A percentile compares a stretch with the other conserved stretches of the same genome.
Conservation (phyloP, 1,284 basidiomycete genomes). For the Ganoderma lucidum region DNA sequence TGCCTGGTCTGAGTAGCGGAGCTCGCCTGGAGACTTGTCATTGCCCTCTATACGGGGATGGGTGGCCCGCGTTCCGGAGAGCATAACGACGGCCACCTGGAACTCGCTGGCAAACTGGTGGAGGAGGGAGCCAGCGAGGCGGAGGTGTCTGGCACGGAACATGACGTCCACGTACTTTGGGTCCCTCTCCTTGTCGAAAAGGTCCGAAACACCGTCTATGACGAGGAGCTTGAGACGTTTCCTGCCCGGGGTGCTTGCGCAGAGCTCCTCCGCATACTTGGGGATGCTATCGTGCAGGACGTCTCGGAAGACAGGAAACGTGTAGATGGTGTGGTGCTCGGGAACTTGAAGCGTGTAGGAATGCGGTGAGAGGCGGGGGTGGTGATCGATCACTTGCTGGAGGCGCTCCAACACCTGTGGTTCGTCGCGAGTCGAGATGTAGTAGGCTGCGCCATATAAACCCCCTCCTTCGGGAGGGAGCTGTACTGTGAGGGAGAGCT, state of each 20-base stretch:
- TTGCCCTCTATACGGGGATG: conserved; percentile 51
- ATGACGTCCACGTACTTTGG: conserved; percentile 67
- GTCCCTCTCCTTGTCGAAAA: conserved; percentile 71
- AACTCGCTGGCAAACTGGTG: conserved; percentile 72
- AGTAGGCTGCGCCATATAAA: conserved; percentile 69
- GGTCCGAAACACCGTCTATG: conserved; percentile 83
- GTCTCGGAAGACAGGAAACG: not conserved
- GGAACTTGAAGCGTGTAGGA: not conserved
- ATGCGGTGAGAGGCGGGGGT: conserved; percentile 52
- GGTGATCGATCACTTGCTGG: conserved; percentile 57
- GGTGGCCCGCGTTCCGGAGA: conserved; percentile 89
- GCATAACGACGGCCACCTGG: conserved; percentile 77
- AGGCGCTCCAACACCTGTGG: conserved; percentile 72
- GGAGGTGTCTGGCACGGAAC: conserved; percentile 74
- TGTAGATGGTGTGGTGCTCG: not conserved
- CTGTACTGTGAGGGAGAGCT: conserved; percentile 80
- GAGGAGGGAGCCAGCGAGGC: conserved; percentile 70
- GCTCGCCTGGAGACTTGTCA: conserved; percentile 42
- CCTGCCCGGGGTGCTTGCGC: not conserved
- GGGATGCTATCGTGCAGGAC: not conserved
- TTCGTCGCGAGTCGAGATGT: conserved; percentile 76
- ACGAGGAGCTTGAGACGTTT: conserved; percentile 68
- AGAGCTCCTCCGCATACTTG: not conserved
- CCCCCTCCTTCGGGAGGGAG: conserved; percentile 64
- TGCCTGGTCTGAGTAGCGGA: conserved; percentile 78